Evolutionary conservation across 1,139 yeast genomes (phyloP).

Genomic region (Pichia kudriavzevii): DNA sequence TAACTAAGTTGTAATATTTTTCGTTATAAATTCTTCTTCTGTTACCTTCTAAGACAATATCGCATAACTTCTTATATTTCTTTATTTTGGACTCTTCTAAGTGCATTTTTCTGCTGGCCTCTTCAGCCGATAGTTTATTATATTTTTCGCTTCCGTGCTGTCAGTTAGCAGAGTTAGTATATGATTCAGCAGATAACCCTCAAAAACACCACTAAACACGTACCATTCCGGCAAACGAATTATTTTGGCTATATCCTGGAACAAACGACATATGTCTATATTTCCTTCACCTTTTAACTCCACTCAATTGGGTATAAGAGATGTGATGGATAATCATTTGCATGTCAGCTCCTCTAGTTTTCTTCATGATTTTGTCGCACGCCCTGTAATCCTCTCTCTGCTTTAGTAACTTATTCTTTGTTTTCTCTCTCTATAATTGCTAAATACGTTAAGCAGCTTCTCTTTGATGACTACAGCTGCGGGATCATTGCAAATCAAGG

Average conservation of each 20-base stretch:
- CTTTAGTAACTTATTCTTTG: too few relatives aligned
- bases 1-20: conserved; percentile 45
- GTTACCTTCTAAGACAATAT: conserved; percentile 35
- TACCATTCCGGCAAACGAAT: conserved; percentile 14
- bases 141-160: conserved; percentile 68
- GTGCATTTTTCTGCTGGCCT: conserved; percentile 48
- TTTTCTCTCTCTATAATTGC: too few relatives aligned
- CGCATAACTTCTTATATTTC: conserved; percentile 43
- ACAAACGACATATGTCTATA: conserved; percentile 19
- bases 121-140: conserved; percentile 39
- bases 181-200: background rate
- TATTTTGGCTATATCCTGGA: conserved; percentile 12
- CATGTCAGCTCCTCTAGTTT: too few relatives aligned
- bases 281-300: too few relatives aligned
- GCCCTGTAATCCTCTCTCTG: too few relatives aligned
- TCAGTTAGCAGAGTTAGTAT: background rate
- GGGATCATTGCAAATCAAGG: conserved; percentile 49
- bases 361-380: too few relatives aligned
- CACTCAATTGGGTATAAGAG: too few relatives aligned
- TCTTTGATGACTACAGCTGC: too few relatives aligned
- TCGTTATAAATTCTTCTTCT: conserved; percentile 29
- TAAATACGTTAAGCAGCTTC: too few relatives aligned
- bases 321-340: too few relatives aligned
- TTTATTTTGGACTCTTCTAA: conserved; percentile 49
- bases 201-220: background rate